phyloP scores from a whole-genome alignment of 106 monocot species.

The Dendrobium chrysotoxum region DNA sequence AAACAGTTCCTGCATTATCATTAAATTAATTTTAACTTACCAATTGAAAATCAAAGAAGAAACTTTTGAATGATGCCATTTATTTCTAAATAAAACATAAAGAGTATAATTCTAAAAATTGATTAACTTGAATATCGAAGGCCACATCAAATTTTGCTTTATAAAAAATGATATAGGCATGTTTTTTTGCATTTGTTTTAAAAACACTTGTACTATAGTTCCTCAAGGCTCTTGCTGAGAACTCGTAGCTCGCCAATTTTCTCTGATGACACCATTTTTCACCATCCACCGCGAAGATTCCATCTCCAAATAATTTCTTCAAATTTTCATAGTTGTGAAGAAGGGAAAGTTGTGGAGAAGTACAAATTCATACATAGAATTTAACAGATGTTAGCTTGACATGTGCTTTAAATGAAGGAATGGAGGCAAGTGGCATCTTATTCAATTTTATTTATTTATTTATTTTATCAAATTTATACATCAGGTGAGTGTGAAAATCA shows the following conservation, averaged over 20 bases:
- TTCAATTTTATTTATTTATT: no score
- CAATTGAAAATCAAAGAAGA: background rate
- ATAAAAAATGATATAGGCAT: conserved; percentile 18
- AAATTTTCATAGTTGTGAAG: background rate
- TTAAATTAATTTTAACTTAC: background rate
- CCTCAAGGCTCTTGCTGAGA: conserved; percentile 14
- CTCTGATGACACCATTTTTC: conserved; percentile 16
- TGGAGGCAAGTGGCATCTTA: no score
- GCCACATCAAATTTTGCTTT: background rate
- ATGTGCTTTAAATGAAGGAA: no score
- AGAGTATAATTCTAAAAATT: no score
- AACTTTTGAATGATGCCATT: background rate
- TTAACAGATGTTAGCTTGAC: no score
- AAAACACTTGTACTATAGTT: conserved; percentile 34
- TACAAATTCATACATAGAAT: background rate
- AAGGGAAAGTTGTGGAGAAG: no score
- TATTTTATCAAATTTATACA: no score
- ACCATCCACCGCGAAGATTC: conserved; percentile 10
- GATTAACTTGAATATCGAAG: conserved; percentile 39
- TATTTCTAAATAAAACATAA: background rate
- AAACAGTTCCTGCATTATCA: conserved; percentile 16
- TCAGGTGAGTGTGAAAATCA: no score
- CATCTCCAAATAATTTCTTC: conserved; percentile 11
- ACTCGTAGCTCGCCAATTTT: conserved; percentile 16
- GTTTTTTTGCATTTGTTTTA: conserved; percentile 28